Base-by-base conservation (phyloP, 2,329 filamentous ascomycete genomes). In the Aureobasidium uvarum region DNA sequence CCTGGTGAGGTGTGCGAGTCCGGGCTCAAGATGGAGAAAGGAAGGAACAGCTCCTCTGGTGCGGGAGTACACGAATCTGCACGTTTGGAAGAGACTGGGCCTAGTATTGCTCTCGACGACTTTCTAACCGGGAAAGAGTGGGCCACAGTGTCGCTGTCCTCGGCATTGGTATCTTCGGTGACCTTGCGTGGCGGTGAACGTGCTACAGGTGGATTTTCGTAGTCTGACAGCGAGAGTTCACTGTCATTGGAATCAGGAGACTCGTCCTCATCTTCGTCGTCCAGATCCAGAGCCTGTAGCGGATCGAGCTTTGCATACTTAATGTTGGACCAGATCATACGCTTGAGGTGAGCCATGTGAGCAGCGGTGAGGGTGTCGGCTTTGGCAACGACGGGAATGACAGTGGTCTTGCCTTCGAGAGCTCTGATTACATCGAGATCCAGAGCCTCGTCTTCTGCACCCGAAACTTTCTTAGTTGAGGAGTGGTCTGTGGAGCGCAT, bases 301-400 rank as follows among this genome's bases (percentile, higher is more conserved):
- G 94, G 94, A 73, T 99, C 93, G 64, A 99, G 83, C 69, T 90
- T 90, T 16, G 92, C 88, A 72, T 87, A 87, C 79, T 95, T 94
- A 68, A 99, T 83, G 71, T 90, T 93, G 63, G 91, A 86, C 87
- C 91, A 96, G 39, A 99, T 93, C 14, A 89, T 88, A 78, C 89
- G 92, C 82, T 97, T 97, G 70, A 99, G 84, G 72, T 91, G 88
- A 52, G 86, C 83, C 95, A 98, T 98, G 78, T 99, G 95, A 62
- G 90, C 89, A 0, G 90, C 88, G n/a, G 95, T 98, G 71, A 98
- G 90, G 16, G 93, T 97, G 76, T 99, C 95, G 45, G 95, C 94
- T 79, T 99, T 99, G 74, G 92, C 90, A 73, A 99, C 94, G 66
- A 99, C 88, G 0, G 95, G 95, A 54, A 99, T 91, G 66, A 98